Conservation (phyloP, 2,329 filamentous ascomycete species). For the Bipolaris sorokiniana region DNA sequence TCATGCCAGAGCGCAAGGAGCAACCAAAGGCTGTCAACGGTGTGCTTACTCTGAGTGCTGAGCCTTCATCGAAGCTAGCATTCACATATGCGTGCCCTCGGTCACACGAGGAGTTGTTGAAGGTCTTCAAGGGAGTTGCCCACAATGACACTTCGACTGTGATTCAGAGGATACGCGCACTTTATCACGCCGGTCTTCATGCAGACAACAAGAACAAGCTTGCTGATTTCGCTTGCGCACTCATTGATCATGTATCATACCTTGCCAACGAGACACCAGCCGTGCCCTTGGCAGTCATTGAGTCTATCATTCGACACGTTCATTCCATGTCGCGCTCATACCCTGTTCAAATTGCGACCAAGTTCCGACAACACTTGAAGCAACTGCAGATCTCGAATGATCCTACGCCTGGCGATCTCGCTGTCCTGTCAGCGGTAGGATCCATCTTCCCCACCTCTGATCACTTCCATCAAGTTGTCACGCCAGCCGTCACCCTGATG, state of each 20-base stretch:
- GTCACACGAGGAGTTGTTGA: conserved; percentile 74
- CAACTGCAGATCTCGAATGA: conserved; percentile 61
- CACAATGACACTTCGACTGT: conserved; percentile 74
- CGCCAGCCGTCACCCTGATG: conserved; percentile 86
- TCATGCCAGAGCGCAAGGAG: conserved; percentile 44
- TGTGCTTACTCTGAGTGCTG: conserved; percentile 51
- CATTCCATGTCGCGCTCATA: conserved; percentile 92
- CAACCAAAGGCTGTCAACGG: conserved; percentile 47
- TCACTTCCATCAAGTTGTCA: conserved; percentile 94
- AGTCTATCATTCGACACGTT: conserved; percentile 83
- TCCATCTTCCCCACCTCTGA: conserved; percentile 93
- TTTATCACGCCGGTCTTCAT: conserved; percentile 89
- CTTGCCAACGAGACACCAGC: conserved; percentile 59
- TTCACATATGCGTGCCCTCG: conserved; percentile 88
- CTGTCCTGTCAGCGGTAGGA: conserved; percentile 82
- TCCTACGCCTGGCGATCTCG: conserved; percentile 71
- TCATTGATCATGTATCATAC: conserved; percentile 71
- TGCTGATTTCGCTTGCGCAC: conserved; percentile 67
- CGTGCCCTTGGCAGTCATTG: conserved; percentile 71
- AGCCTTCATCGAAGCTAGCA: conserved; percentile 63
- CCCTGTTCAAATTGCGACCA: conserved; percentile 75
- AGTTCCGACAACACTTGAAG: conserved; percentile 76
- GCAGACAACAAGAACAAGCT: conserved; percentile 86
- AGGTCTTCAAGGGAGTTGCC: conserved; percentile 67
- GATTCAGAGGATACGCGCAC: conserved; percentile 84